Base-by-base conservation (phyloP, 257 asterid species). In the Nicotiana undulata region DNA sequence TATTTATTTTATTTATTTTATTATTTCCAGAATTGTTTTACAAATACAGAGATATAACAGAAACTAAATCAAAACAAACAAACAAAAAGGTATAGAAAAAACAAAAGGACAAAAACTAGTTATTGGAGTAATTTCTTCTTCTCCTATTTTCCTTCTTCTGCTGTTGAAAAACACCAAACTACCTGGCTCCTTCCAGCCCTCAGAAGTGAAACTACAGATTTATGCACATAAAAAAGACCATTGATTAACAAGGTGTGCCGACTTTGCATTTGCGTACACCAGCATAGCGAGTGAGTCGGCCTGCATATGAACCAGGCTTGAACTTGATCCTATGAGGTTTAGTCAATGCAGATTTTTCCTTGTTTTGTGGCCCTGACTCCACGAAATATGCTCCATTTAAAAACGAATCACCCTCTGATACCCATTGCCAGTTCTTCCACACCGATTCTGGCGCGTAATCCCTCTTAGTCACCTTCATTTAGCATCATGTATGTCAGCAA, bases 341-440 rank as follows among this genome's bases (percentile, higher is more conserved):
- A 1, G 79, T 80, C 76, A 78, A 49, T 59, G 86, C 87, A 67
- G 53, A 9, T 28, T 65, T n/a, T 34, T 70, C 5, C 77, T 58
- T 76, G 68, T 86, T 77, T 32, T 72, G 10, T 13, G 92, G 86
- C 31, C 91, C 92, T 4, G 92, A 89, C 75, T 85, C 86, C 0
- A 49, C 63, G 80, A 89, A 89, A 81, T 29, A 86, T 63, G 92
- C 91, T 59, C 91, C 92, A 77, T 88, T 86, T 15, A 58, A 20
- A 81, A 89, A 88, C 67, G 4, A 61, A 61, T 89, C 91, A 11
- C 89, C 91, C 75, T 89, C 91, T 5, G 91, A 89, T 83, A 85
- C 80, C 92, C 92, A 89, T 51, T 86, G 90, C 92, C 92, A 89
- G 4, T 86, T 81, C 86, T 8, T 79, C 91, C 91, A 89, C 83